Conservation (phyloP, 2,329 filamentous ascomycete species). For the Alternaria angustiovoidea region DNA sequence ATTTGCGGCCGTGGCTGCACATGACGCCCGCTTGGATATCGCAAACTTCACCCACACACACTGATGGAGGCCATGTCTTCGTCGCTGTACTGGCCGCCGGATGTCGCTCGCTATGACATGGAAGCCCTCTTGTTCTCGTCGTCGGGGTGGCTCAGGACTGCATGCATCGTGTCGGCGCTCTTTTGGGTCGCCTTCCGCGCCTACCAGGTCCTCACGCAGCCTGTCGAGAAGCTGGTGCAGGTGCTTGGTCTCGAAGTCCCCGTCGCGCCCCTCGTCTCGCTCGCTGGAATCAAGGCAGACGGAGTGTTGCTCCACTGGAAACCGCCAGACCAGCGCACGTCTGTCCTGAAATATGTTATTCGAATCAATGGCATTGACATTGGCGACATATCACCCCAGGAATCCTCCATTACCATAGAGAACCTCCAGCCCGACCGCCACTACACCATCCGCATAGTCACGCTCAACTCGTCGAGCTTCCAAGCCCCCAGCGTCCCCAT, state of each 20-base stretch:
- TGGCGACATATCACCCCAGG: slow-evolving; percentile 80
- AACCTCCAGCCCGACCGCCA: slow-evolving; percentile 86
- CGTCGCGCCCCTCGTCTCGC: slow-evolving; percentile 84
- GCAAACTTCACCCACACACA: slow-evolving; percentile 9
- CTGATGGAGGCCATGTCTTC: slow-evolving; percentile 11
- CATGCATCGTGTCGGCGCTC: slow-evolving; percentile 46
- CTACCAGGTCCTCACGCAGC: slow-evolving; percentile 87
- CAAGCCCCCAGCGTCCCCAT: slow-evolving; percentile 87
- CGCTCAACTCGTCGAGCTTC: slow-evolving; percentile 90
- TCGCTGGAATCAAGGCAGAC: slow-evolving; percentile 87
- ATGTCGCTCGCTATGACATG: slow-evolving; percentile 47
- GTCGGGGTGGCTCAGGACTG: slow-evolving; percentile 47
- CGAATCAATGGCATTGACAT: slow-evolving; percentile 94
- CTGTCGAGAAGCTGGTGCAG: slow-evolving; percentile 87
- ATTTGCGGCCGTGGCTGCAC: slow-evolving; percentile 18
- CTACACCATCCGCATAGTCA: slow-evolving; percentile 92
- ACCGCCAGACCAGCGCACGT: slow-evolving; percentile 69
- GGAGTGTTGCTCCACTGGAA: slow-evolving; percentile 93
- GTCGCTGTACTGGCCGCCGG: slow-evolving; percentile 45
- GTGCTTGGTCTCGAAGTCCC: slow-evolving; percentile 95
- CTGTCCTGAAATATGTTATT: slow-evolving; percentile 86
- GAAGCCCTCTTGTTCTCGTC: slow-evolving; percentile 46
- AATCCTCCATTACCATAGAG: slow-evolving; percentile 90
- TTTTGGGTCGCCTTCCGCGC: slow-evolving; percentile 78
- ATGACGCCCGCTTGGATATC: slow-evolving; percentile 1